Evolutionary conservation across 179 eudicot genomes (phyloP).

Genomic region (Corrigiola litoralis): DNA sequence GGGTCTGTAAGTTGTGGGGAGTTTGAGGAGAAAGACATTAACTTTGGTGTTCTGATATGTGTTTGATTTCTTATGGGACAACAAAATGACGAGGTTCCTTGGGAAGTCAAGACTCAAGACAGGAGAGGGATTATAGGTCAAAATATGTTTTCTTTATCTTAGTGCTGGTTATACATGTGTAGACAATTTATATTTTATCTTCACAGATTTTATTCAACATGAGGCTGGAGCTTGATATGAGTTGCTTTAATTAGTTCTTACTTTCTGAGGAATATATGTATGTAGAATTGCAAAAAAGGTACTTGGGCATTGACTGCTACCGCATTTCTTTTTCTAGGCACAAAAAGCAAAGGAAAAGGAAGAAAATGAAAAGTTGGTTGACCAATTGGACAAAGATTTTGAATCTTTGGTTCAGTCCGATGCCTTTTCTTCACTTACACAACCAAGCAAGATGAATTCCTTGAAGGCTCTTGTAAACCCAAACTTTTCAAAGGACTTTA

Average conservation of each 20-base stretch:
- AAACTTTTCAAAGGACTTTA: conserved; percentile 34
- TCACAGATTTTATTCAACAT: not conserved
- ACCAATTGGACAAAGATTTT: conserved; percentile 76
- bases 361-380: conserved; percentile 67
- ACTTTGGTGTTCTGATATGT: no score
- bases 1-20: no score
- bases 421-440: conserved; percentile 65
- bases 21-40: no score
- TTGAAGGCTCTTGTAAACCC: conserved; percentile 68
- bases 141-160: not conserved
- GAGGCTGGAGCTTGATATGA: conserved; percentile 1
- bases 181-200: no score
- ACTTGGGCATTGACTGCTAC: not conserved
- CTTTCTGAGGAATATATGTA: not conserved
- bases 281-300: not conserved
- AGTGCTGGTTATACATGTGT: no score
- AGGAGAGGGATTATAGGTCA: no score
- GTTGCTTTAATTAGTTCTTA: not conserved
- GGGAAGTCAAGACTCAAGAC: no score
- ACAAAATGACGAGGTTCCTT: no score
- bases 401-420: conserved; percentile 66
- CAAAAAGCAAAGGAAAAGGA: conserved; percentile 84
- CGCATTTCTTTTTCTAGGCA: conserved; percentile 41
- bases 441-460: conserved; percentile 68
- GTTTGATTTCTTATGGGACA: no score